Evolutionary conservation across 208 protist species (phyloP).

Genomic region (Trypanosoma scelopori): DNA sequence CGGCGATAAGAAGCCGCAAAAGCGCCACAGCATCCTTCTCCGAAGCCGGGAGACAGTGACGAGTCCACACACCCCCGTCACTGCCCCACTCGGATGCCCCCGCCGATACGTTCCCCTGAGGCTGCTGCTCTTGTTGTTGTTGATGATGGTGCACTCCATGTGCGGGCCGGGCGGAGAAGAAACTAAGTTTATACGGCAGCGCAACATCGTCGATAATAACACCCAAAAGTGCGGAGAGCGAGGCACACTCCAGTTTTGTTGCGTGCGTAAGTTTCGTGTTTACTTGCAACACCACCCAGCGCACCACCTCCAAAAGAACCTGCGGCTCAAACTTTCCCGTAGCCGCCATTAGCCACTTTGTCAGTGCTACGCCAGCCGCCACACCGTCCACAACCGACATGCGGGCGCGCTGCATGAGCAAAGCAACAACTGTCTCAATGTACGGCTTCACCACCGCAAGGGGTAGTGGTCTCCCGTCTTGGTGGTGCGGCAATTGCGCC

Average conservation of each 20-base stretch:
- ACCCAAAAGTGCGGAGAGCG: constrained; percentile 38
- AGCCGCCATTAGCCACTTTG: constrained; percentile 37
- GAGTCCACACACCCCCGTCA: constrained; percentile 4
- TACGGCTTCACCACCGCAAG: constrained; percentile 33
- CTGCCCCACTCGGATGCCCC: neutral
- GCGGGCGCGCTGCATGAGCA: constrained; percentile 38
- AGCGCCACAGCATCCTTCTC: constrained; percentile 48
- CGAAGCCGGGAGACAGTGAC: constrained; percentile 24
- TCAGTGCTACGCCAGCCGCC: constrained; percentile 37
- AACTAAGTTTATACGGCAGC: constrained; percentile 54
- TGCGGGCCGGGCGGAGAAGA: constrained; percentile 7
- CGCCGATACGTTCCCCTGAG: neutral
- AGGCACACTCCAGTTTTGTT: constrained; percentile 32
- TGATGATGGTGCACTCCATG: neutral
- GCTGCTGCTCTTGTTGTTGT: constrained; percentile 1
- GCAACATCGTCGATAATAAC: constrained; percentile 38
- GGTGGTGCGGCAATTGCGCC: neutral
- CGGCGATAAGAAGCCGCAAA: constrained; percentile 40
- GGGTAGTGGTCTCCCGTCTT: constrained; percentile 8
- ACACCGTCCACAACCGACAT: constrained; percentile 60
- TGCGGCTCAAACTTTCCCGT: constrained; percentile 29
- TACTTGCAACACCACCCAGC: constrained; percentile 22
- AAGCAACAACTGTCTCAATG: constrained; percentile 36
- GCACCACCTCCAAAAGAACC: constrained; percentile 30
- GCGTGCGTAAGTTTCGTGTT: constrained; percentile 22